Evolutionary conservation across 2,329 filamentous ascomycete genomes (phyloP).

Genomic region (Sordariomycetes sp.): DNA sequence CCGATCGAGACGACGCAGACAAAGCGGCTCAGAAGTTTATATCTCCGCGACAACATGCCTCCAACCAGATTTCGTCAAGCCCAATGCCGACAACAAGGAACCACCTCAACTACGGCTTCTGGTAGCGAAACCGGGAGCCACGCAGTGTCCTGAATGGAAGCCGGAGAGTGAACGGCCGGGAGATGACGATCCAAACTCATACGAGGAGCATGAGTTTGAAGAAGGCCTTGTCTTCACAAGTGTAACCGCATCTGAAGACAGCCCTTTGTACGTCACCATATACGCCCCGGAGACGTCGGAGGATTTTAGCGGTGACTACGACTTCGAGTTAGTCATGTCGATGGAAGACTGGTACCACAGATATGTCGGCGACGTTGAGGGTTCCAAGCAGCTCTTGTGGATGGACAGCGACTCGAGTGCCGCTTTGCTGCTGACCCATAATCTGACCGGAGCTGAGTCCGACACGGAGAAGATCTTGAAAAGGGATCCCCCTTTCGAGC

Average conservation of each 20-base stretch:
- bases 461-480: slow-evolving; percentile 45
- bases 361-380: slow-evolving; percentile 31
- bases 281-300: slow-evolving; percentile 56
- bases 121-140: too few relatives aligned
- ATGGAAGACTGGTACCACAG: slow-evolving; percentile 69
- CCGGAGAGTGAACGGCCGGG: too few relatives aligned
- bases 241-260: too few relatives aligned
- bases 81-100: slow-evolving; percentile 2
- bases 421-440: slow-evolving; percentile 69
- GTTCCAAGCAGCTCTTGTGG: slow-evolving; percentile 52
- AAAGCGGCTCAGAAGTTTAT: slow-evolving; percentile 56
- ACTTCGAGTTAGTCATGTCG: slow-evolving; percentile 74
- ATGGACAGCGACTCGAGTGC: slow-evolving; percentile 78
- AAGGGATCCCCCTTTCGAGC: slow-evolving; percentile 53
- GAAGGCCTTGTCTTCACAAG: slow-evolving; percentile 71
- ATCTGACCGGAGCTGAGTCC: slow-evolving; percentile 52
- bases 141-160: too few relatives aligned
- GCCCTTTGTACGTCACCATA: slow-evolving; percentile 62
- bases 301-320: slow-evolving; percentile 59
- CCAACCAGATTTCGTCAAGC: slow-evolving; percentile 39
- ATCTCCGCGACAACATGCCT: slow-evolving; percentile 81
- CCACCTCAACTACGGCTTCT: slow-evolving; percentile 72
- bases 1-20: slow-evolving; percentile 8
- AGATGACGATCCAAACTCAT: too few relatives aligned
- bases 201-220: too few relatives aligned